Base-by-base conservation (phyloP, 2,329 filamentous ascomycete genomes). In the Biscogniauxia mediterranea region DNA sequence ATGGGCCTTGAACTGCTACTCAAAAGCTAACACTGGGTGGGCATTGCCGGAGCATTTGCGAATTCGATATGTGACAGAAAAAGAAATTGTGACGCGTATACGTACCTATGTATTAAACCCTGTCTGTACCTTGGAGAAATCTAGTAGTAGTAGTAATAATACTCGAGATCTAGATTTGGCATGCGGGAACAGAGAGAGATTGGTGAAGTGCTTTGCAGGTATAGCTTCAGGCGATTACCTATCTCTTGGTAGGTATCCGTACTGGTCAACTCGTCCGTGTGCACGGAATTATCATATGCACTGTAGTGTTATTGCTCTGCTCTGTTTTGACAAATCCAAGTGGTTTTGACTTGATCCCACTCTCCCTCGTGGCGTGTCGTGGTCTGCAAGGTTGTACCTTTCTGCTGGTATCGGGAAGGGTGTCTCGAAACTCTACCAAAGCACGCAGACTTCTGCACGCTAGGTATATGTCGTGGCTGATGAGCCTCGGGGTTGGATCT, bases 1-100 rank as follows among this genome's bases (percentile, higher is more conserved):
- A 70, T 70, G 72, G 71, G 69, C 73, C 21, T 58, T 55, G 51
- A 54, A 54, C 58, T 54, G 61, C 61, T 59, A 42, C n/a, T n/a
- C n/a, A n/a, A n/a, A n/a, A 23, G 23, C 23, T 23, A 23, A 28
- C 57, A 25, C 26, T 8, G 20, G 19, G 26, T 54, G 42, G 46
- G 54, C 52, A 38, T 57, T 49, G 46, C 60, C 60, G 55, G 42
- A 19, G 52, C 52, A 51, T 46, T 46, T 46, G 38, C 38, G 38
- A 15, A 46, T 46, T 46, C 38, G 38, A 46, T 46, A 46, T 46
- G 38, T 46, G 38, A 46, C 15, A 46, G 38, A n/a, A 46, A 46
- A 2, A 46, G 38, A n/a, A 46, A 46, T 46, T 46, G 38, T 46
- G 38, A 46, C 38, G 38, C 38, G 38, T 46, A n/a, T 46, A 46